Percentiles rank a stretch among this genome's conserved stretches.
phyloP scores from a whole-genome alignment of 805 yeast species.

The Pichia paraexigua region DNA sequence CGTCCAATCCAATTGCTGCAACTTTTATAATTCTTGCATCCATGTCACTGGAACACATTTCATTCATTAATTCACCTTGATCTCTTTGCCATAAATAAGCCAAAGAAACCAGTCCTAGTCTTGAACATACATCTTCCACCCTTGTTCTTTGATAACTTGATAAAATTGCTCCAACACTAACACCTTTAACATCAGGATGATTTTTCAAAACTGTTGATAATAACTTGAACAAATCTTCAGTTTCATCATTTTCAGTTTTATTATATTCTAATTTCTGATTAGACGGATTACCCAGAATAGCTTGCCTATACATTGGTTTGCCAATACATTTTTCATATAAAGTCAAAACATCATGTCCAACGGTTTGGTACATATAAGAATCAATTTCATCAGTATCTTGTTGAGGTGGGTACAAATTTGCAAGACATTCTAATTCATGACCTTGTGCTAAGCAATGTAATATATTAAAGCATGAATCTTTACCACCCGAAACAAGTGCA shows the following conservation, averaged over 20 bases:
- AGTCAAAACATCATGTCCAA: conserved; percentile 75
- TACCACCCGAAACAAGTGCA: conserved; percentile 91
- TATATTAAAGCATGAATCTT: conserved; percentile 88
- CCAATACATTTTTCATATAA: conserved; percentile 62
- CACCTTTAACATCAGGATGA: conserved; percentile 74
- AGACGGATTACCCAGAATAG: conserved; percentile 54
- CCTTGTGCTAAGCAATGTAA: conserved; percentile 79
- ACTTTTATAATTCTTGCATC: conserved; percentile 89
- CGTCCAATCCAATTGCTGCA: conserved; percentile 80
- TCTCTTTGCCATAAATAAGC: conserved; percentile 88
- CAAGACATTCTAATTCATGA: conserved; percentile 80
- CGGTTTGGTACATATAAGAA: conserved; percentile 96
- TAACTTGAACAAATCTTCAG: conserved; percentile 67
- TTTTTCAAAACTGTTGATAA: conserved; percentile 37
- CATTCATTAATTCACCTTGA: conserved; percentile 71
- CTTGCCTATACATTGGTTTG: conserved; percentile 69
- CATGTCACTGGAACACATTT: conserved; percentile 58
- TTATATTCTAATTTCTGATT: conserved; percentile 64
- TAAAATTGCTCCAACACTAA: conserved; percentile 91
- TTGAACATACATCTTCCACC: conserved; percentile 81
- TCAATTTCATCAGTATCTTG: conserved; percentile 61
- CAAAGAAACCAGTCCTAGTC: conserved; percentile 60
- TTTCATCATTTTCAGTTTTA: conserved; percentile 69
- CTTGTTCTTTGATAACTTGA: conserved; percentile 93
- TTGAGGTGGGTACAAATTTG: conserved; percentile 63